Evolutionary conservation across 495 filamentous ascomycete species (phyloP).

Genomic region (Lasiosphaeris hirsuta): DNA sequence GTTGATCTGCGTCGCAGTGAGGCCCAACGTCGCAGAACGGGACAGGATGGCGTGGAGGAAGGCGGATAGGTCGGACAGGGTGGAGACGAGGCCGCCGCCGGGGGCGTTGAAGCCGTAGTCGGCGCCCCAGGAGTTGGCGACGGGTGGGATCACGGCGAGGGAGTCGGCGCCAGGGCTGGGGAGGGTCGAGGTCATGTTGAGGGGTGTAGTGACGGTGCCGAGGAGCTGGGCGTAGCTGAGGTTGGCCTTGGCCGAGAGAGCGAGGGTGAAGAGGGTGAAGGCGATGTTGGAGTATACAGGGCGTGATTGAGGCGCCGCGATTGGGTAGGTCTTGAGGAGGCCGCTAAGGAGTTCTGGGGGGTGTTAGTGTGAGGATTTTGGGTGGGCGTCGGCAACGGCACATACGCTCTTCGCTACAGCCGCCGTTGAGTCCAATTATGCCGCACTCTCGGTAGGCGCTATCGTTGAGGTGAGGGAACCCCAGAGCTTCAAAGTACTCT

Average conservation of each 20-base stretch:
- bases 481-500: slow-evolving; percentile 23
- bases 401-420: slow-evolving; percentile 15
- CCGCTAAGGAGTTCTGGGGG: slow-evolving; percentile 40
- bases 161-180: slow-evolving; percentile 22
- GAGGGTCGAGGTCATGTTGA: slow-evolving; percentile 35
- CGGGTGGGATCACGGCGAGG: slow-evolving; percentile 25
- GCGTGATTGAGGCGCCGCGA: slow-evolving; percentile 35
- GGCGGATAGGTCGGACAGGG: slow-evolving; percentile 34
- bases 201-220: slow-evolving; percentile 31
- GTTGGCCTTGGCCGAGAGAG: slow-evolving; percentile 39
- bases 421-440: slow-evolving; percentile 16
- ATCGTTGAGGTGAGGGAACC: slow-evolving; percentile 18
- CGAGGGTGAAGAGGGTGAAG: slow-evolving; percentile 44
- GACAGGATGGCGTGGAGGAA: slow-evolving; percentile 34
- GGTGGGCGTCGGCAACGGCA: not conserved
- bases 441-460: slow-evolving; percentile 25
- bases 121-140: slow-evolving; percentile 16
- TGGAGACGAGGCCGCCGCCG: slow-evolving; percentile 34
- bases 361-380: not conserved
- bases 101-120: slow-evolving; percentile 19
- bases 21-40: not conserved
- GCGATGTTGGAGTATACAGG: slow-evolving; percentile 48
- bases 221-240: slow-evolving; percentile 38
- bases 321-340: slow-evolving; percentile 31
- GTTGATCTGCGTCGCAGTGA: slow-evolving; percentile 3